phyloP scores from a whole-genome alignment of 2,329 filamentous ascomycete species.

The Claviceps africana region DNA sequence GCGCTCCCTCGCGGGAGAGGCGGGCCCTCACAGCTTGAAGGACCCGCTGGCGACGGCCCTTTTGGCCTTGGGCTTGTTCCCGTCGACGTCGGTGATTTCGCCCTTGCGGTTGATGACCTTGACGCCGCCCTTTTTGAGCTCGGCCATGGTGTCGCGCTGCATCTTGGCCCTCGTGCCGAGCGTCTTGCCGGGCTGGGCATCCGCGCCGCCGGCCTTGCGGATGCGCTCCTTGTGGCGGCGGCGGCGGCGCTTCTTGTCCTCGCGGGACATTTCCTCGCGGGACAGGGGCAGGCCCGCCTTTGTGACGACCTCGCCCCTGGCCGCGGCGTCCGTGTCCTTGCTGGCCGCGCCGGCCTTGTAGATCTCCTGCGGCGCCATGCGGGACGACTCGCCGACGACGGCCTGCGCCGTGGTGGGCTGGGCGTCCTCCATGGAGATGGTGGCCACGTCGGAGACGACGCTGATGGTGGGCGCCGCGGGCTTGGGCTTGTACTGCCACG shows the following conservation, averaged over 20 bases:
- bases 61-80: slow-evolving; percentile 51
- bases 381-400: slow-evolving; percentile 51
- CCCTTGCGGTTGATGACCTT: slow-evolving; percentile 87
- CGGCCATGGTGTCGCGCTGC: slow-evolving; percentile 40
- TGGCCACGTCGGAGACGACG: slow-evolving; percentile 81
- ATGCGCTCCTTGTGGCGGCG: slow-evolving; percentile 77
- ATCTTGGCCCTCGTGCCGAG: slow-evolving; percentile 42
- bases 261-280: slow-evolving; percentile 73
- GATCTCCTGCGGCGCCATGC: slow-evolving; percentile 86
- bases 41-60: slow-evolving; percentile 39
- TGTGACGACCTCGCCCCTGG: slow-evolving; percentile 57
- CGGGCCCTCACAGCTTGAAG: slow-evolving; percentile 51
- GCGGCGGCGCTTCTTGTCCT: slow-evolving; percentile 66
- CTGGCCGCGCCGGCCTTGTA: slow-evolving; percentile 55
- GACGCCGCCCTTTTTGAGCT: slow-evolving; percentile 72
- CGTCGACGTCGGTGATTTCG: slow-evolving; percentile 69
- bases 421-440: slow-evolving; percentile 87
- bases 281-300: slow-evolving; percentile 68
- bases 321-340: slow-evolving; percentile 30
- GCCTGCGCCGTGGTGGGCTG: slow-evolving; percentile 72
- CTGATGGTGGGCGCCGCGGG: slow-evolving; percentile 67
- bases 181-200: slow-evolving; percentile 13
- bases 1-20: no score
- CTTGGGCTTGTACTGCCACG: slow-evolving; percentile 92
- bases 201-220: slow-evolving; percentile 47